Conservation (phyloP, 75 land plant species). For the Cryptomeria japonica region DNA sequence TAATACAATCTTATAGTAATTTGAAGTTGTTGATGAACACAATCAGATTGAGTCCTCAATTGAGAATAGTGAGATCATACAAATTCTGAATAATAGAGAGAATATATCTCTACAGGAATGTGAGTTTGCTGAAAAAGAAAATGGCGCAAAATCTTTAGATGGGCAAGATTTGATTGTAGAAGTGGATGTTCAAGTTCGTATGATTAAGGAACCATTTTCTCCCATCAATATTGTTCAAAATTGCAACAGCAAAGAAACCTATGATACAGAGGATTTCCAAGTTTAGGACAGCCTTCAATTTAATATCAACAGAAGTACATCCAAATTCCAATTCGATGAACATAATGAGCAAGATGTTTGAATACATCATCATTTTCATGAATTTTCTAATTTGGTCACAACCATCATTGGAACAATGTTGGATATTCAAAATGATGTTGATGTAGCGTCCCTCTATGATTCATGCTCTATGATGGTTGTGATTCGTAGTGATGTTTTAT, state of each 20-base stretch:
- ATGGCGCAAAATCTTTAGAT: neutral
- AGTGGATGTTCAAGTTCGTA: neutral
- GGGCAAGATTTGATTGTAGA: neutral
- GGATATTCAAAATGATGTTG: too few species aligned
- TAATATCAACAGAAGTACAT: neutral
- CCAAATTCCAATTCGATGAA: neutral
- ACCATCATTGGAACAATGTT: too few species aligned
- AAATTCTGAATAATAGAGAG: neutral
- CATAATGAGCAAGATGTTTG: neutral
- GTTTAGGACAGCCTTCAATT: neutral
- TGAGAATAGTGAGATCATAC: neutral
- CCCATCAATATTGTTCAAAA: neutral
- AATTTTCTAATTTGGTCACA: too few species aligned
- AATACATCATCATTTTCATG: too few species aligned
- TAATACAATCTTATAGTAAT: neutral
- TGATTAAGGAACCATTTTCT: constrained; percentile 1
- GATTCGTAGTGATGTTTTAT: too few species aligned
- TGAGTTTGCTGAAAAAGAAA: neutral
- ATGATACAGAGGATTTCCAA: neutral
- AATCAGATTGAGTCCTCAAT: neutral
- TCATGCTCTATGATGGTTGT: too few species aligned
- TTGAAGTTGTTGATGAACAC: neutral
- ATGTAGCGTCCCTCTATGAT: too few species aligned
- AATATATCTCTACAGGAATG: neutral
- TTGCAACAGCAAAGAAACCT: neutral